Percentiles rank a stretch among this genome's conserved stretches.
phyloP scores from a whole-genome alignment of 768 basidiomycete genomes.

The Omphalotus guepiniiformis region DNA sequence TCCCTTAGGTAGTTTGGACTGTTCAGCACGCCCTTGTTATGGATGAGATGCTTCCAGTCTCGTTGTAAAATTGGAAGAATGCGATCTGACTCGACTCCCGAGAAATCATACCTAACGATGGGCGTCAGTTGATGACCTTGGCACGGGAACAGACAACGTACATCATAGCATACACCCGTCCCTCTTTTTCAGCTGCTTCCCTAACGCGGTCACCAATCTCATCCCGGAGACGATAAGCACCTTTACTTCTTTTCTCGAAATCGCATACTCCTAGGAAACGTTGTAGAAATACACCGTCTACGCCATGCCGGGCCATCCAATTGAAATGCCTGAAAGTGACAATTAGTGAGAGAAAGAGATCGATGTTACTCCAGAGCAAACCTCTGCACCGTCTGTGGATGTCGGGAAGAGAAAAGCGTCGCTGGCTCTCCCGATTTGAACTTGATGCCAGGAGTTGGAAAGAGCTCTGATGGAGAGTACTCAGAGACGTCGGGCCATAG shows the following conservation, averaged over 20 bases:
- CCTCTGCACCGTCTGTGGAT: slow-evolving; percentile 67
- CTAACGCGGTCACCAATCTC: slow-evolving; percentile 68
- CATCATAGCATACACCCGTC: slow-evolving; percentile 83
- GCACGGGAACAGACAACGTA: slow-evolving; percentile 30
- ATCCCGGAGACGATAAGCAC: slow-evolving; percentile 60
- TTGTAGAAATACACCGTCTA: slow-evolving; percentile 81
- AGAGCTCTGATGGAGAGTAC: slow-evolving; percentile 69
- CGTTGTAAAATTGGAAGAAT: slow-evolving; percentile 62
- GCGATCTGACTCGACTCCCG: slow-evolving; percentile 67
- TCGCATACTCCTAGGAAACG: slow-evolving; percentile 72
- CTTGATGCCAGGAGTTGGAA: slow-evolving; percentile 61
- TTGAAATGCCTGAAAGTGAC: slow-evolving; percentile 52
- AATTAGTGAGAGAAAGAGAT: neutral
- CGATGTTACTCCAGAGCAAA: slow-evolving; percentile 24
- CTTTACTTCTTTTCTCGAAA: slow-evolving; percentile 47
- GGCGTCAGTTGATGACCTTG: slow-evolving; percentile 1
- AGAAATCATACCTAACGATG: slow-evolving; percentile 70
- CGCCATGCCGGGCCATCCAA: slow-evolving; percentile 81
- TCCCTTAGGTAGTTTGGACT: slow-evolving; percentile 73
- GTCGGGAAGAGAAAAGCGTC: slow-evolving; percentile 73
- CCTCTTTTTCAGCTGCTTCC: slow-evolving; percentile 77
- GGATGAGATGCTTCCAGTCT: slow-evolving; percentile 73
- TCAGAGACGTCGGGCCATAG: slow-evolving; percentile 76
- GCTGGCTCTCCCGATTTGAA: slow-evolving; percentile 53
- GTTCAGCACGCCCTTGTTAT: slow-evolving; percentile 55